Evolutionary conservation across 371 early-diverging fungal species (phyloP).

Genomic region (Basidiobolus heterosporus): DNA sequence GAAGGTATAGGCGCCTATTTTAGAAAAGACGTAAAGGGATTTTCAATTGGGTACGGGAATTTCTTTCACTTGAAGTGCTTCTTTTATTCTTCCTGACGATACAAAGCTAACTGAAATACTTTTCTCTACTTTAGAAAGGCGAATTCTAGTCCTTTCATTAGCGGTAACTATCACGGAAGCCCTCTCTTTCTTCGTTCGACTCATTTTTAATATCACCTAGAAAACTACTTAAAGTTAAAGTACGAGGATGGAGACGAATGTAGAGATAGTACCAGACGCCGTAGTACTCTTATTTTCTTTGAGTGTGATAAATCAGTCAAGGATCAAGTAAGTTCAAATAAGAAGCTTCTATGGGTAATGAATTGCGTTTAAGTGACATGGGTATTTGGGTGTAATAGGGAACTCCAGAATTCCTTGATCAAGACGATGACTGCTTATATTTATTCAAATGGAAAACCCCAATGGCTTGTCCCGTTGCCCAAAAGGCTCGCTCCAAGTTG

Average conservation of each 20-base stretch:
- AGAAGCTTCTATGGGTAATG: too few species aligned
- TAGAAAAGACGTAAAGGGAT: not conserved
- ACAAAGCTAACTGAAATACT: not conserved
- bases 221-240: not conserved
- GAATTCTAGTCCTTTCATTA: not conserved
- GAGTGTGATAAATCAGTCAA: not conserved
- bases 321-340: not conserved
- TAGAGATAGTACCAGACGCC: not conserved
- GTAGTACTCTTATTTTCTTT: not conserved
- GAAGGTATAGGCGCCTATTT: not conserved
- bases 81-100: not conserved
- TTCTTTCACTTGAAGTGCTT: not conserved
- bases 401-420: not conserved
- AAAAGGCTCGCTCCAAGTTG: not conserved
- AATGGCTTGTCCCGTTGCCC: not conserved
- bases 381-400: not conserved
- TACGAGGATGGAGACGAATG: not conserved
- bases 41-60: not conserved
- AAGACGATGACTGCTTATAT: not conserved
- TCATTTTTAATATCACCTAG: not conserved
- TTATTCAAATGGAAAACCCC: not conserved
- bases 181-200: not conserved
- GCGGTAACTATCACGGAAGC: not conserved
- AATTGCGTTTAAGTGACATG: not conserved
- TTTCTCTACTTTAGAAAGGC: not conserved